Evolutionary conservation across 495 filamentous ascomycete species (phyloP).

Genomic region (Penicillium alfredii): DNA sequence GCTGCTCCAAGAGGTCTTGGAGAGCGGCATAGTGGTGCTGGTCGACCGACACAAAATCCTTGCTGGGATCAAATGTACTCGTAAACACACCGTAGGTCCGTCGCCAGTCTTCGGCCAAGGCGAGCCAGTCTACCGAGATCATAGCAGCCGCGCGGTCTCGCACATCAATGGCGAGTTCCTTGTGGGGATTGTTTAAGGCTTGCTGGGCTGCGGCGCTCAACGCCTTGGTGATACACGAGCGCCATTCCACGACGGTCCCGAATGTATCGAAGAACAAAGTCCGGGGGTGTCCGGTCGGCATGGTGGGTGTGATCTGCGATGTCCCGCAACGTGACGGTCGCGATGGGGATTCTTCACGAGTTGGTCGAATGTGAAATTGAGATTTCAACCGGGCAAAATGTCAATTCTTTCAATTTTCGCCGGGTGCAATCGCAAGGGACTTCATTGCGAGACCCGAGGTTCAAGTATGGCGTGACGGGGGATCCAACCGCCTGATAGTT

Average conservation of each 20-base stretch:
- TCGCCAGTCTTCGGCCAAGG: constrained; percentile 64
- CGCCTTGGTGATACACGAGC: constrained; percentile 50
- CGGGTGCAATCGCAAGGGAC: too few species aligned
- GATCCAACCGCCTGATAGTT: too few species aligned
- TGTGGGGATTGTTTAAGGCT: constrained; percentile 37
- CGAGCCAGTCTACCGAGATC: constrained; percentile 51
- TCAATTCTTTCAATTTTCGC: too few species aligned
- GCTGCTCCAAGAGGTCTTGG: constrained; percentile 46
- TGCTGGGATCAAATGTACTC: constrained; percentile 34
- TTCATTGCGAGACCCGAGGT: too few species aligned
- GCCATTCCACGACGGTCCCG: constrained; percentile 74
- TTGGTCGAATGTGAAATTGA: too few species aligned
- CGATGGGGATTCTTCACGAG: too few species aligned
- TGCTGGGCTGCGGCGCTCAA: constrained; percentile 35
- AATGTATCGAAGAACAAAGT: constrained; percentile 63
- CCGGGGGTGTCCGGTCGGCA: constrained; percentile 29
- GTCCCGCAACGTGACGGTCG: too few species aligned
- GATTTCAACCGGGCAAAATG: too few species aligned
- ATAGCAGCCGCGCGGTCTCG: constrained; percentile 45
- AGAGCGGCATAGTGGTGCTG: constrained; percentile 62
- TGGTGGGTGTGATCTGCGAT: too few species aligned
- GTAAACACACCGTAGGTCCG: constrained; percentile 57
- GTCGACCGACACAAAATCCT: constrained; percentile 55
- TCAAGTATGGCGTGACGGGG: too few species aligned
- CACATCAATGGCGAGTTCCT: constrained; percentile 40